Evolutionary conservation across 2,329 filamentous ascomycete genomes (phyloP).

Genomic region (Trichoderma afroharzianum): DNA sequence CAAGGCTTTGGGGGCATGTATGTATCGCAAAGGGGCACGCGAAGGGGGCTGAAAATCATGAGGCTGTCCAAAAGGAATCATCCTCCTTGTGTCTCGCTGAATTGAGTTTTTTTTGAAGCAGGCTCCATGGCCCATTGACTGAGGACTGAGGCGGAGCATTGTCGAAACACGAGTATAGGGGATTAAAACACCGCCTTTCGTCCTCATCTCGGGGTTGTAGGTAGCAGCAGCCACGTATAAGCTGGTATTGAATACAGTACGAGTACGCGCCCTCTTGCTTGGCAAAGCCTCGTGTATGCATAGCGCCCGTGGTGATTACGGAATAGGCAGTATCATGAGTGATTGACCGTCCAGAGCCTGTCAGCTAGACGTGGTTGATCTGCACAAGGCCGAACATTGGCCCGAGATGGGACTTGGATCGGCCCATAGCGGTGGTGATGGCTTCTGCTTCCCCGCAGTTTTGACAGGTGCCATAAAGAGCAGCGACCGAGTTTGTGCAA

Average conservation of each 20-base stretch:
- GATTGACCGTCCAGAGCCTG: not conserved
- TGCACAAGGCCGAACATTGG: constrained; percentile 1
- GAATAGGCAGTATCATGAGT: not conserved
- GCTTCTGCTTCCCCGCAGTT: not conserved
- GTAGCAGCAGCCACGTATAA: not conserved
- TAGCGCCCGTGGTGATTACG: not conserved
- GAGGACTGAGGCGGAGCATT: not conserved
- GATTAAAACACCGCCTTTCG: not conserved
- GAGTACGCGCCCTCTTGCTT: not conserved
- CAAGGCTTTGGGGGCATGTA: not conserved
- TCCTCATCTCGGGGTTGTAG: not conserved
- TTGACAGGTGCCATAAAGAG: not conserved
- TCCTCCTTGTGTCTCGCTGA: not conserved
- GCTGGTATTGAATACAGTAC: not conserved
- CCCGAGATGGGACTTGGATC: not conserved
- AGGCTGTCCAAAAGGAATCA: not conserved
- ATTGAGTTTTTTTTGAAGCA: not conserved
- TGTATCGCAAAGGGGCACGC: not conserved
- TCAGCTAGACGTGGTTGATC: not conserved
- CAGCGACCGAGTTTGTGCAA: not conserved
- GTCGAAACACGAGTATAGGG: not conserved
- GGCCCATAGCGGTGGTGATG: not conserved
- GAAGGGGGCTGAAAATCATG: not conserved
- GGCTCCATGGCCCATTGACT: not conserved
- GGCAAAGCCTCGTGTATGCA: not conserved